phyloP scores from a whole-genome alignment of 2,329 filamentous ascomycete genomes.

The Alternaria arbusti region DNA sequence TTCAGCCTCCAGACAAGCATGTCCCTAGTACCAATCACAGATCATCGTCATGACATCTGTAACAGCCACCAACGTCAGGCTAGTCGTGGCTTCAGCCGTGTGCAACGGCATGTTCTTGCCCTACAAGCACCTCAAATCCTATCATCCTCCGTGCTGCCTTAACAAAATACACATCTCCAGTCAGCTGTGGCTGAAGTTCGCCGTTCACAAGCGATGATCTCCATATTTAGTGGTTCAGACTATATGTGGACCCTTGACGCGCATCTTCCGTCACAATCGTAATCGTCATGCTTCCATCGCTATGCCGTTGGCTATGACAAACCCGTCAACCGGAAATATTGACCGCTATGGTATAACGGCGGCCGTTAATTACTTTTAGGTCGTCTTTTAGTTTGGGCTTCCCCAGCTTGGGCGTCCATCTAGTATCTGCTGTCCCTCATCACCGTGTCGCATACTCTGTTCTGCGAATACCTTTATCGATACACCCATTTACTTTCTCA shows the following conservation, averaged over 20 bases:
- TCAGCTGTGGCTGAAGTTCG: not conserved
- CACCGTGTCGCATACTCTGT: not conserved
- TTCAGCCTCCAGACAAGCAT: not conserved
- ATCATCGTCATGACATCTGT: not conserved
- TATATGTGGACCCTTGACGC: constrained; percentile 5
- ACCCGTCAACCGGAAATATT: not conserved
- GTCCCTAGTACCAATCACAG: not conserved
- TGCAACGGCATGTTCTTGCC: not conserved
- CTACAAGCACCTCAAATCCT: not conserved
- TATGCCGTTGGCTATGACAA: not conserved
- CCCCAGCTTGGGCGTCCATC: not conserved
- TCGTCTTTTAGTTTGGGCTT: not conserved
- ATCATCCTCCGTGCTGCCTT: not conserved
- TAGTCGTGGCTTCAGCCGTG: not conserved
- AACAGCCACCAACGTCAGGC: constrained; percentile 4
- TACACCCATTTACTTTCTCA: not conserved
- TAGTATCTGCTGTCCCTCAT: not conserved
- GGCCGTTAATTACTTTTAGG: not conserved
- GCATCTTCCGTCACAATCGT: constrained; percentile 10
- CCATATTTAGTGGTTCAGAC: not conserved
- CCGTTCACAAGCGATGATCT: not conserved
- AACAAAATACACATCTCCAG: not conserved
- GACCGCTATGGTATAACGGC: not conserved
- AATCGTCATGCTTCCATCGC: constrained; percentile 3
- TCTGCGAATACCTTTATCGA: not conserved